A percentile compares a stretch with the other conserved stretches of the same genome.
Conservation (phyloP, 1,284 basidiomycete species). For the Phellopilus nigrolimitatus region DNA sequence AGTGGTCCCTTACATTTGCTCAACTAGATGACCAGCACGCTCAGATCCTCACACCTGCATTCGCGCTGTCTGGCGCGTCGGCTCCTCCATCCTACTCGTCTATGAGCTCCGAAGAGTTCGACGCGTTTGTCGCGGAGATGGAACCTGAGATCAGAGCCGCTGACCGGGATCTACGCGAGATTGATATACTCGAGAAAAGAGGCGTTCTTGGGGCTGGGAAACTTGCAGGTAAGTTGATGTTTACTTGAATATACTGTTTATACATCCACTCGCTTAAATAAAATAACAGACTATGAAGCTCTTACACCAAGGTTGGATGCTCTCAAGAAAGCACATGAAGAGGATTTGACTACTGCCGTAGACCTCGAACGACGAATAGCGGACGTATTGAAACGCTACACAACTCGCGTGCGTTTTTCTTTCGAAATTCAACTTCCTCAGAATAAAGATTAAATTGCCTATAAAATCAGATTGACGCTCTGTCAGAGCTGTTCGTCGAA, state of each 20-base stretch:
- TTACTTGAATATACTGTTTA: no score
- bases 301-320: constrained; percentile 56
- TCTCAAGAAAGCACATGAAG: constrained; percentile 52
- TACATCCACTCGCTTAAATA: not conserved
- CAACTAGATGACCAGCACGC: constrained; percentile 78
- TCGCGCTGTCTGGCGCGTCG: constrained; percentile 56
- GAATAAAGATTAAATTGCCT: not conserved
- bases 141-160: constrained; percentile 75
- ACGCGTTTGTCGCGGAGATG: constrained; percentile 68
- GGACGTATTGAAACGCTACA: constrained; percentile 58
- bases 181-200: constrained; percentile 60
- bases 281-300: constrained; percentile 49
- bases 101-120: constrained; percentile 62
- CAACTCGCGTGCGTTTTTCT: constrained; percentile 51
- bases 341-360: constrained; percentile 49
- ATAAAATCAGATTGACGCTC: constrained; percentile 55
- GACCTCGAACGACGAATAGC: constrained; percentile 62
- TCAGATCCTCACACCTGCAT: constrained; percentile 64
- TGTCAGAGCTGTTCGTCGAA: constrained; percentile 75
- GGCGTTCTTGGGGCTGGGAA: constrained; percentile 69
- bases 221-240: constrained; percentile 44
- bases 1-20: not conserved
- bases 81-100: constrained; percentile 53
- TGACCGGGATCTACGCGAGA: constrained; percentile 73
- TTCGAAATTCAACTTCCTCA: constrained; percentile 2